Conservation (phyloP, 371 early-diverging fungal genomes). For the Rhizopus arrhizus region DNA sequence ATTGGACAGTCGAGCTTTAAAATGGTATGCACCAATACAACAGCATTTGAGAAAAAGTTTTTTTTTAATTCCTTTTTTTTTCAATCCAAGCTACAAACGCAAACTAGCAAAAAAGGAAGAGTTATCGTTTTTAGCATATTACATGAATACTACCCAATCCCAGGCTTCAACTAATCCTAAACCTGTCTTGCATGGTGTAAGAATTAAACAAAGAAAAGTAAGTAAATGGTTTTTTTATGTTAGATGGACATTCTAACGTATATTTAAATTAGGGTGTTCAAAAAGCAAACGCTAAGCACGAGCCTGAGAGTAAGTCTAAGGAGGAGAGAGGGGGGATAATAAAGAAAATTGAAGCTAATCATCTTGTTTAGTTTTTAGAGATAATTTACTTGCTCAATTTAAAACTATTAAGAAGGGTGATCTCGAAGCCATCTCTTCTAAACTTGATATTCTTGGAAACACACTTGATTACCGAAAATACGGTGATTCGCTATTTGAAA, state of each 20-base stretch:
- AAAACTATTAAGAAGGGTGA: conserved; percentile 63
- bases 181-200: conserved; percentile 82
- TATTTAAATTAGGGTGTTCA: conserved; percentile 66
- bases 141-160: conserved; percentile 66
- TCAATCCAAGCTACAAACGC: conserved; percentile 11
- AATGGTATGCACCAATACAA: neutral
- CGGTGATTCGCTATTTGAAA: conserved; percentile 91
- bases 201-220: conserved; percentile 79
- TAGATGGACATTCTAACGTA: neutral
- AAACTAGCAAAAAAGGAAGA: conserved; percentile 21
- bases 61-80: neutral
- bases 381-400: conserved; percentile 70
- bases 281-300: conserved; percentile 85
- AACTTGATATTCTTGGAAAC: conserved; percentile 82
- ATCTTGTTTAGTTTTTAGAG: conserved; percentile 64
- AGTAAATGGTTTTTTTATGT: conserved; percentile 2
- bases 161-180: conserved; percentile 53
- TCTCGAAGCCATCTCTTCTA: conserved; percentile 69
- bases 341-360: neutral
- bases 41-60: neutral
- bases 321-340: neutral
- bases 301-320: conserved; percentile 70
- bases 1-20: conserved; percentile 1
- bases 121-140: conserved; percentile 31
- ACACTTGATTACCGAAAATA: conserved; percentile 92